Evolutionary conservation across 1,284 basidiomycete genomes (phyloP), one percentile per base, ranked within the genome.

Genomic region (Ceratobasidium sp.): DNA sequence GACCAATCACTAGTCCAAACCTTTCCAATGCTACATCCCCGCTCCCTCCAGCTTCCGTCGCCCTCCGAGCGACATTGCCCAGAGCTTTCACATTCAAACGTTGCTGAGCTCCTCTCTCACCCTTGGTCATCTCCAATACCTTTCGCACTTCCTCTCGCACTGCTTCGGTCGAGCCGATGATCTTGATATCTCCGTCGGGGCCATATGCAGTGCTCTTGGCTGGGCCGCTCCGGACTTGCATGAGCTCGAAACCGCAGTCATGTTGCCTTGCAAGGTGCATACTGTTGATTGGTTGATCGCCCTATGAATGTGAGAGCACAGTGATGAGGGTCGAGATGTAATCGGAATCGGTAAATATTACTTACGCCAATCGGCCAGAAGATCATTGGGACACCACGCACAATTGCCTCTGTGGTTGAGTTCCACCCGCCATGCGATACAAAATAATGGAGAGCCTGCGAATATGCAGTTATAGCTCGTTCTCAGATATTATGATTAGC

Each of bases 341-440:
- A n/a, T 57, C 33, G 20, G 41, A n/a, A 14, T 41, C 3, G 27
- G 14, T 1, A 20, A 68, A 52, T 52, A 20, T 16, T 1, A 33
- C 70, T 73, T 59, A 73, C 70, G 10, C 38, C 38, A 44, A 78
- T 64, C 7, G 77, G 77, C 77, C 77, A 78, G 33, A 74, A 64
- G 18, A 74, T 74, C 41, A 74, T 74, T 10, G 70, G 70, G 8
- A 74, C 59, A 12, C 70, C 70, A 20, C 70, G 70, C 2, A 64
- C 44, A 3, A 74, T 33, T 10, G 70, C 57, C n/a, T 74, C 70
- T 2, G 59, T 50, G 27, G 59, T 74, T 10, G 70, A 74, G n/a
- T n/a, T n/a, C n/a, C n/a, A n/a, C n/a, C n/a, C n/a, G n/a, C 68
- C 69, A 27, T 78, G 77, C 1, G 77, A 57, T 12, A 78, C 10